Evolutionary conservation across 2,329 filamentous ascomycete species (phyloP), one percentile per base, ranked within the genome.

Genomic region (Beauveria caledonica): DNA sequence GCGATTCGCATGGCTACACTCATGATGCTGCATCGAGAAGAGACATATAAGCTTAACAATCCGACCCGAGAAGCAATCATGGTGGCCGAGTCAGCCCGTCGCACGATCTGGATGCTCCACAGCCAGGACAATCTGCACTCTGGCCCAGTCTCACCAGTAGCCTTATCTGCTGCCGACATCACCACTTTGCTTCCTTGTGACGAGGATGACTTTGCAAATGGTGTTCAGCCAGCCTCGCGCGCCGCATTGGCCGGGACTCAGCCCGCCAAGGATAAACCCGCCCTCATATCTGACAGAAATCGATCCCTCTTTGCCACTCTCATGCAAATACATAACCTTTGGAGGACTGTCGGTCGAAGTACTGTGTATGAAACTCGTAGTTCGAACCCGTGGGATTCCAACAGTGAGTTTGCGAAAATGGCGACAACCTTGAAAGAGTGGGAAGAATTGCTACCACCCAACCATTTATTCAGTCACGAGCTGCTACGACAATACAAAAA

Each of bases 61-160:
- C 75, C 76, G 1, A 77, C 75, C 1, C 69, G 73, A 7, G 77
- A 79, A 39, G 70, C 76, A 62, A 71, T 80, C 39, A 76, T 81
- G 51, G 72, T 76, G 46, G 77, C 79, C 1, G 81, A 84, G 67
- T 83, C 81, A n/a, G 81, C 81, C 21, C 74, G 81, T 25, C 77
- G 81, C 40, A 84, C 81, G 27, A 67, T 84, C 69, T 84, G 81
- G 81, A 83, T 84, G 80, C 66, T 84, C 39, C 78, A 84, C 66
- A 83, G 77, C 64, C 81, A 84, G 65, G 81, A 84, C 63, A 82
- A 81, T 63, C 72, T 84, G 25, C 79, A 83, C 63, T 82, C 80
- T 0, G 78, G 80, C 0, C 78, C 79, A 3, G 71, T 73, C 33
- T 80, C 79, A 11, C 80, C 81, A 3, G 74, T 81, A 2, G 79